Evolutionary conservation across 1,284 basidiomycete species (phyloP), one percentile per base, ranked within the genome.

Genomic region (Marasmius fiardii): DNA sequence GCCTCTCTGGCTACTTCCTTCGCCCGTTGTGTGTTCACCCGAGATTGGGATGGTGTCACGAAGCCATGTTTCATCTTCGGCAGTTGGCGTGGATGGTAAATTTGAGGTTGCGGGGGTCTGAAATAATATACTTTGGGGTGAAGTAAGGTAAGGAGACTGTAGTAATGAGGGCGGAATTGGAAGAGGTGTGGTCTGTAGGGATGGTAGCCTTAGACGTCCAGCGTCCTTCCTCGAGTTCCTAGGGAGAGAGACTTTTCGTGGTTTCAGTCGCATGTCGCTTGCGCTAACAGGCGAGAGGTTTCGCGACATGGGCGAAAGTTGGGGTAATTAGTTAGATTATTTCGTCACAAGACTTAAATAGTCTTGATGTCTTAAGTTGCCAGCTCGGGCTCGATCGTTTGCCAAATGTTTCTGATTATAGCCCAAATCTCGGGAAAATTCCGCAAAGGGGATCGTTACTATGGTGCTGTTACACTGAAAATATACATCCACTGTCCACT

Each of bases 121-220:
- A 70, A 71, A n/a, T 59, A 85, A 84, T 24, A 79, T 68, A 66
- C 75, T 79, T 47, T 72, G 56, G 7, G 79, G 76, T 0, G 78
- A 78, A 16, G 71, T 74, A 26, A 85, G 76, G 63, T 78, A 71
- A 6, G 80, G 81, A 0, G 81, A 84, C 35, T 79, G 68, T 26
- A 74, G 64, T 50, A 86, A 76, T 0, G 81, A 78, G 5, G 83
- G 83, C 0, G 83, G 83, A 1, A 86, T 74, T 34, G 83, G 84
- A 5, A 69, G 66, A 39, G 67, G 60, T 12, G 64, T 64, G 3
- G 71, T 64, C 47, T 68, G 68, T 8, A 59, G 55, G 6, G 67
- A 65, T 35, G 39, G 45, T 34, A 59, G 53, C 34, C 50, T 56
- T 20, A 18, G 41, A 33, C 52, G 52, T 16, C 54, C 34, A 14